phyloP scores from a whole-genome alignment of 2,329 filamentous ascomycete genomes.

The Exophiala xenobiotica region DNA sequence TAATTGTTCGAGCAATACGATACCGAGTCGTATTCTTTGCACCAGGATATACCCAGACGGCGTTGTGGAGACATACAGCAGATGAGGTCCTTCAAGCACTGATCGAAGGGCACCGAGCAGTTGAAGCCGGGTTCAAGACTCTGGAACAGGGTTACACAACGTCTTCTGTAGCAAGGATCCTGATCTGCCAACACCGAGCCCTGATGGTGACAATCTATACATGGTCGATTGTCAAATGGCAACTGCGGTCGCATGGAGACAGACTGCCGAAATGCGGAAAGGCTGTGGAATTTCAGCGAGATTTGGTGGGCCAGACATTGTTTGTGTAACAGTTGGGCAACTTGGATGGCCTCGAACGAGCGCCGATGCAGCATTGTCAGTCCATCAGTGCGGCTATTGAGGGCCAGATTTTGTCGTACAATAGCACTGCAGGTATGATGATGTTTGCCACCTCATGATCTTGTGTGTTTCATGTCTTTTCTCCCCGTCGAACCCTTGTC shows the following conservation, averaged over 20 bases:
- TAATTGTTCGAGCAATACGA: conserved; percentile 30
- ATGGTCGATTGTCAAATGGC: conserved; percentile 38
- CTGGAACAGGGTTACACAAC: conserved; percentile 44
- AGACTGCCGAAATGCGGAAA: conserved; percentile 39
- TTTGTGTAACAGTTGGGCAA: conserved; percentile 8
- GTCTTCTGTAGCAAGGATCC: conserved; percentile 45
- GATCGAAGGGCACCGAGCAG: not conserved
- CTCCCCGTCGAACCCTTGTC: not conserved
- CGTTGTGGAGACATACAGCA: conserved; percentile 13
- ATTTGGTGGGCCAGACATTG: conserved; percentile 39
- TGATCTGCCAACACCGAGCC: conserved; percentile 30
- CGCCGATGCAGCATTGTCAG: not conserved
- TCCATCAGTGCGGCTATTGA: not conserved
- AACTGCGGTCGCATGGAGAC: conserved; percentile 37
- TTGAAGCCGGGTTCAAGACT: conserved; percentile 31
- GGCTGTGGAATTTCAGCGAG: conserved; percentile 42
- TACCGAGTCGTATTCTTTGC: conserved; percentile 40
- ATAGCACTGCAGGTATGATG: not conserved
- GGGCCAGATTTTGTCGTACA: no score
- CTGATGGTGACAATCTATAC: conserved; percentile 25
- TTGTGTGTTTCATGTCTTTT: not conserved
- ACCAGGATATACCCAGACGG: conserved; percentile 35
- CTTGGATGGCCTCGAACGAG: no score
- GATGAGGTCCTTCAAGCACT: conserved; percentile 2
- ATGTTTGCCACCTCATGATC: not conserved